Evolutionary conservation across 108 stramenopile species (phyloP).

Genomic region (Cyclotella kingstonii): DNA sequence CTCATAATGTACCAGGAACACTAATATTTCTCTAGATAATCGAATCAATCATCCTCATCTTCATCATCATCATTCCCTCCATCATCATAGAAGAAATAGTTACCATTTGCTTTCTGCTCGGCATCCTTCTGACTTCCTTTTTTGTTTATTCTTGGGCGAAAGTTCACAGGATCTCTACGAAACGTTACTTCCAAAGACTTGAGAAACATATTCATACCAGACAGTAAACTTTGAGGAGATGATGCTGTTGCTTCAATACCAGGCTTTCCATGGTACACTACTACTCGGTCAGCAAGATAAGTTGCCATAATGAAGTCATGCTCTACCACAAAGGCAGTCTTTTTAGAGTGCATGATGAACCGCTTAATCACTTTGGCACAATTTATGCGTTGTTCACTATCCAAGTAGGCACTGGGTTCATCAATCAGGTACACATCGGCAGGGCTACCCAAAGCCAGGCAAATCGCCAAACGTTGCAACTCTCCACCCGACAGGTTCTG

Average conservation of each 20-base stretch:
- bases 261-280: constrained; percentile 95
- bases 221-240: constrained; percentile 90
- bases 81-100: constrained; percentile 97
- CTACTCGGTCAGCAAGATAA: constrained; percentile 96
- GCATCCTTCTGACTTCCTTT: constrained; percentile 90
- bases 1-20: too few species aligned
- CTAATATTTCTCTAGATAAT: too few species aligned
- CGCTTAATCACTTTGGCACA: constrained; percentile 99
- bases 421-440: constrained; percentile 99
- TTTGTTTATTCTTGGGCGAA: constrained; percentile 98
- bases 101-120: constrained; percentile 96
- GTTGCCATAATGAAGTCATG: constrained; percentile 99
- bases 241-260: constrained; percentile 95
- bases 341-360: constrained; percentile 98
- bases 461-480: constrained; percentile 97
- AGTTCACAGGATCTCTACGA: constrained; percentile 97
- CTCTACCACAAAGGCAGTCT: constrained; percentile 98
- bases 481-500: constrained; percentile 98
- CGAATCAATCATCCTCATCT: constrained; percentile 73
- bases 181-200: constrained; percentile 97
- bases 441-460: constrained; percentile 92
- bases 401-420: constrained; percentile 98
- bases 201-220: constrained; percentile 99
- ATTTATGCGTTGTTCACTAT: constrained; percentile 98
- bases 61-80: constrained; percentile 59